Evolutionary conservation across 2,329 filamentous ascomycete genomes (phyloP).

Genomic region (Colletotrichum sp.): DNA sequence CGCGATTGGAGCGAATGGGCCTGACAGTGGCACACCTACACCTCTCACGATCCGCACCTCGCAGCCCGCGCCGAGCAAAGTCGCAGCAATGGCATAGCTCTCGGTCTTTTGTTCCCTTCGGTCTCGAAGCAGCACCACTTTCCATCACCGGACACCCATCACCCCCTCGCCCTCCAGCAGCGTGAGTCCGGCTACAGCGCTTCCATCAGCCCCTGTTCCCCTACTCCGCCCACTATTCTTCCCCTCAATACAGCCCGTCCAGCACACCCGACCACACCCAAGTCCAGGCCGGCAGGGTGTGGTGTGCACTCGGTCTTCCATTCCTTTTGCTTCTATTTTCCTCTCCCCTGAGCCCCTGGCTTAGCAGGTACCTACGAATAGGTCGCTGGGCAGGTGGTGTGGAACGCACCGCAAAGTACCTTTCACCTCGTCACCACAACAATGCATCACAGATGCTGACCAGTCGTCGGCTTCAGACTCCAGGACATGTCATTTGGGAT

Average conservation of each 20-base stretch:
- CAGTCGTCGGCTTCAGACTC: neutral
- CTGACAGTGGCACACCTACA: neutral
- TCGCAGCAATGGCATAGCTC: neutral
- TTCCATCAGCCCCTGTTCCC: neutral
- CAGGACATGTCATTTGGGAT: neutral
- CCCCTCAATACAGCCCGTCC: neutral
- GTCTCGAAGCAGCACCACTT: neutral
- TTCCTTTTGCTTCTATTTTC: neutral
- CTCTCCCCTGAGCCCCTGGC: neutral
- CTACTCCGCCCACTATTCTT: neutral
- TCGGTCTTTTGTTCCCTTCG: neutral
- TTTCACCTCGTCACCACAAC: neutral
- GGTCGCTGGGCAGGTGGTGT: neutral
- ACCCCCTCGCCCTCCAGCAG: neutral
- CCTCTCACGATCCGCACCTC: neutral
- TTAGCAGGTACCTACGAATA: neutral
- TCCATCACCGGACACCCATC: neutral
- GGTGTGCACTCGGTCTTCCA: neutral
- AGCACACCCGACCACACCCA: neutral
- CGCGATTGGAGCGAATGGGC: conserved; percentile 12
- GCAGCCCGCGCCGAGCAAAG: neutral
- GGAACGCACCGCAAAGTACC: neutral
- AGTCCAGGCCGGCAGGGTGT: neutral
- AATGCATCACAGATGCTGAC: neutral
- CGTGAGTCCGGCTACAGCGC: neutral